Conservation (phyloP, 2,329 filamentous ascomycete species). For the Scolecobasidium constrictum region DNA sequence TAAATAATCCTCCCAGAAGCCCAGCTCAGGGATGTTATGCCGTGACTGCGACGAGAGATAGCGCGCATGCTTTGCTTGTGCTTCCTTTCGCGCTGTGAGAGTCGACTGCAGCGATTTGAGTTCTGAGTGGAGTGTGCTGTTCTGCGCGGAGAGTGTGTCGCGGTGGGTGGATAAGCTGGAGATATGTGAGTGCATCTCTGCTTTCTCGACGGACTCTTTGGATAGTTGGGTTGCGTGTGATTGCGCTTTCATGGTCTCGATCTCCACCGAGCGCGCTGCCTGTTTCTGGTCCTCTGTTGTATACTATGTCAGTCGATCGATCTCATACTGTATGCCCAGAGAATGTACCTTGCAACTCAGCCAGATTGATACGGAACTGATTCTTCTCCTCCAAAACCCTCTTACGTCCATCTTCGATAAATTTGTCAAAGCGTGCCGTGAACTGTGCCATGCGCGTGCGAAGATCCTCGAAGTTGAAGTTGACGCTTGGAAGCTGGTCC, state of each 20-base stretch:
- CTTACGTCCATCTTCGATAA: conserved; percentile 85
- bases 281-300: conserved; percentile 76
- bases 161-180: conserved; percentile 44
- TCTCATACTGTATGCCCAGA: neutral
- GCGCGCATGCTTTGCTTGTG: conserved; percentile 59
- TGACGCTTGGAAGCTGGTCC: conserved; percentile 73
- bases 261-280: conserved; percentile 79
- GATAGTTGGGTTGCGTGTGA: conserved; percentile 63
- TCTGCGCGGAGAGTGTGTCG: conserved; percentile 42
- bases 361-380: conserved; percentile 80
- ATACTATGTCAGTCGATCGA: neutral
- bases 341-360: conserved; percentile 71
- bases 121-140: conserved; percentile 44
- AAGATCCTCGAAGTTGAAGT: conserved; percentile 93
- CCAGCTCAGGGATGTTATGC: conserved; percentile 84
- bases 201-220: conserved; percentile 65
- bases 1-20: conserved; percentile 90
- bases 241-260: conserved; percentile 59
- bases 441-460: conserved; percentile 93
- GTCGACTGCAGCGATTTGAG: conserved; percentile 56
- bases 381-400: conserved; percentile 87
- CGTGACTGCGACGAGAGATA: conserved; percentile 74
- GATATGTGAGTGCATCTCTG: conserved; percentile 52
- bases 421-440: conserved; percentile 79
- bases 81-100: conserved; percentile 59